Percentiles rank a stretch among this genome's conserved stretches.
Evolutionary conservation across 345 rosid genomes (phyloP).

Genomic region (Eucalyptus lansdowneana): DNA sequence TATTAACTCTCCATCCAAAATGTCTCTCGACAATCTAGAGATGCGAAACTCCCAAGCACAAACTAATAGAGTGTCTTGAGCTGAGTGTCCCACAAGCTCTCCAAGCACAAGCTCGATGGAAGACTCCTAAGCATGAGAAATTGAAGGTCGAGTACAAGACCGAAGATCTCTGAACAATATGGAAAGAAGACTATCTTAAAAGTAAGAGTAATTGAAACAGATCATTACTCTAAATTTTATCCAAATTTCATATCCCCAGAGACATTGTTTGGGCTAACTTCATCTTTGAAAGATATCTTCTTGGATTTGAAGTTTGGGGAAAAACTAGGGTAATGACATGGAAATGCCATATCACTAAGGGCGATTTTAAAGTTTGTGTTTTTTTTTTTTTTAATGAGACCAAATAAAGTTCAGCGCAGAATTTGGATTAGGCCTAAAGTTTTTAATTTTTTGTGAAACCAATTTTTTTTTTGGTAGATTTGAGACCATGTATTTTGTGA

Average conservation of each 20-base stretch:
- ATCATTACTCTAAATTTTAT: too few species aligned
- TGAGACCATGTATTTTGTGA: too few species aligned
- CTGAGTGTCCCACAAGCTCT: rapidly evolving
- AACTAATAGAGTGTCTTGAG: background rate
- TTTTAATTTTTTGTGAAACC: too few species aligned
- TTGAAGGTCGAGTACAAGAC: rapidly evolving
- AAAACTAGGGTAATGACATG: background rate
- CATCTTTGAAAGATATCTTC: too few species aligned
- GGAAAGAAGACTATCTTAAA: background rate
- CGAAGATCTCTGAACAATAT: background rate
- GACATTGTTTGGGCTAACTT: too few species aligned
- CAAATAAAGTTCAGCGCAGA: rapidly evolving
- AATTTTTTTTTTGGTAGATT: too few species aligned
- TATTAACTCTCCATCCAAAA: background rate
- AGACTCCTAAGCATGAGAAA: background rate
- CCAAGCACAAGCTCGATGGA: background rate
- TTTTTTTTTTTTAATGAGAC: background rate
- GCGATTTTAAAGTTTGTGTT: background rate
- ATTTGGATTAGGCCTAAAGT: background rate
- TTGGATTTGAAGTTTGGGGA: background rate
- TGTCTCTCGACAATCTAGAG: rapidly evolving
- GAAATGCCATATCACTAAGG: rapidly evolving
- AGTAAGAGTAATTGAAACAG: too few species aligned
- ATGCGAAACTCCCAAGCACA: too few species aligned
- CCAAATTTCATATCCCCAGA: background rate